Conservation (phyloP, 805 yeast species). For the Teunomyces panamensis region DNA sequence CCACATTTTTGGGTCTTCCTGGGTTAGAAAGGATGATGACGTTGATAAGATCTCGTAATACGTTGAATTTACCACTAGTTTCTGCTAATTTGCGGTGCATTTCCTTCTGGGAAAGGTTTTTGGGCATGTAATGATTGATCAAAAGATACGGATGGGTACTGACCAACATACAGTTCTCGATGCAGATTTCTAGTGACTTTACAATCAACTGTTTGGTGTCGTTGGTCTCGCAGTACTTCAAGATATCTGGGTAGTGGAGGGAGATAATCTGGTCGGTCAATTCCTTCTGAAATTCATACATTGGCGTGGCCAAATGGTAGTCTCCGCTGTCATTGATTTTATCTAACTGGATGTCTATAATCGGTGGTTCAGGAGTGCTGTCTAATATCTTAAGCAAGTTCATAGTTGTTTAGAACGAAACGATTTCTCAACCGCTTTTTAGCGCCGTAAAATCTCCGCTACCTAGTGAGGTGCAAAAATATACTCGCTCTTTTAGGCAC, state of each 20-base stretch:
- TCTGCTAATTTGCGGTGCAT: constrained; percentile 67
- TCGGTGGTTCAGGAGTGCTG: constrained; percentile 80
- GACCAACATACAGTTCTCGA: constrained; percentile 72
- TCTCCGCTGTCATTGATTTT: constrained; percentile 52
- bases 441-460: background rate
- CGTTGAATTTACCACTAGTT: constrained; percentile 81
- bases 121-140: constrained; percentile 84
- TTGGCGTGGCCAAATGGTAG: constrained; percentile 76
- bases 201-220: constrained; percentile 52
- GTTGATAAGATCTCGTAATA: constrained; percentile 59
- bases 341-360: constrained; percentile 54
- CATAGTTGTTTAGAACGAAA: constrained; percentile 38
- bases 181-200: constrained; percentile 74
- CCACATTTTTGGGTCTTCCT: constrained; percentile 48
- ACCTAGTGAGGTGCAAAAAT: background rate
- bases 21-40: constrained; percentile 40
- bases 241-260: constrained; percentile 84
- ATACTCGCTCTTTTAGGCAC: background rate
- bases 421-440: background rate
- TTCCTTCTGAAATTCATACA: constrained; percentile 83
- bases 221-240: constrained; percentile 74
- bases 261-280: constrained; percentile 89
- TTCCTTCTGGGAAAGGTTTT: constrained; percentile 66
- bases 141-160: constrained; percentile 87
- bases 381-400: constrained; percentile 74